Percentiles rank a stretch among this genome's conserved stretches.
Conservation (phyloP, 768 basidiomycete species). For the Leucogyrophana mollusca region DNA sequence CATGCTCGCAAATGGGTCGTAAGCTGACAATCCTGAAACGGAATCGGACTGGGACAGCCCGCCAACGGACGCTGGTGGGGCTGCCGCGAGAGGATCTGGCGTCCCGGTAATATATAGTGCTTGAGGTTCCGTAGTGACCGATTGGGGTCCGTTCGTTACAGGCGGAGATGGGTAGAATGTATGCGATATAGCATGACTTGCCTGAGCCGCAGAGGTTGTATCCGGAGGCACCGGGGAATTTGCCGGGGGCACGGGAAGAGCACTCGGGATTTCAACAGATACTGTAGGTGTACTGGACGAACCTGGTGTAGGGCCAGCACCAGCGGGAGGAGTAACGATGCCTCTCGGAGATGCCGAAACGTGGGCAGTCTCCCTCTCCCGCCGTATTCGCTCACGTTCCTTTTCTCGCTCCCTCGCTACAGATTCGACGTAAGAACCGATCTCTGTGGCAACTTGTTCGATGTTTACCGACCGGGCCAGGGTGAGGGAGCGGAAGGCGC, state of each 20-base stretch:
- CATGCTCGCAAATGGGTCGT: constrained; percentile 44
- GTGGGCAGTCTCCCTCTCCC: constrained; percentile 55
- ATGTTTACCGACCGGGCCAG: constrained; percentile 51
- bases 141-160: constrained; percentile 39
- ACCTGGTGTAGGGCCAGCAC: constrained; percentile 6
- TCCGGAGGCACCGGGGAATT: constrained; percentile 2
- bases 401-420: constrained; percentile 74
- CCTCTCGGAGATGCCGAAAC: constrained; percentile 26
- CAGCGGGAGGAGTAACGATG: constrained; percentile 20
- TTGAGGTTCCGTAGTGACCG: background rate
- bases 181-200: constrained; percentile 15
- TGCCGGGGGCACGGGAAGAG: constrained; percentile 11
- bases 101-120: too few relatives aligned
- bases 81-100: constrained; percentile 16
- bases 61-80: constrained; percentile 10
- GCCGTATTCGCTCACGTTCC: constrained; percentile 71
- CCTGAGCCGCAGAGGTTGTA: constrained; percentile 19
- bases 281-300: constrained; percentile 11
- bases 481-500: constrained; percentile 51
- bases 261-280: background rate
- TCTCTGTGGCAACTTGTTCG: constrained; percentile 54
- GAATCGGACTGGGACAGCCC: constrained; percentile 13
- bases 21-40: constrained; percentile 26
- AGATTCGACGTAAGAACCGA: constrained; percentile 71
- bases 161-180: constrained; percentile 67